Evolutionary conservation across 163 green algal species (phyloP).

Genomic region (Dunaliella salina): DNA sequence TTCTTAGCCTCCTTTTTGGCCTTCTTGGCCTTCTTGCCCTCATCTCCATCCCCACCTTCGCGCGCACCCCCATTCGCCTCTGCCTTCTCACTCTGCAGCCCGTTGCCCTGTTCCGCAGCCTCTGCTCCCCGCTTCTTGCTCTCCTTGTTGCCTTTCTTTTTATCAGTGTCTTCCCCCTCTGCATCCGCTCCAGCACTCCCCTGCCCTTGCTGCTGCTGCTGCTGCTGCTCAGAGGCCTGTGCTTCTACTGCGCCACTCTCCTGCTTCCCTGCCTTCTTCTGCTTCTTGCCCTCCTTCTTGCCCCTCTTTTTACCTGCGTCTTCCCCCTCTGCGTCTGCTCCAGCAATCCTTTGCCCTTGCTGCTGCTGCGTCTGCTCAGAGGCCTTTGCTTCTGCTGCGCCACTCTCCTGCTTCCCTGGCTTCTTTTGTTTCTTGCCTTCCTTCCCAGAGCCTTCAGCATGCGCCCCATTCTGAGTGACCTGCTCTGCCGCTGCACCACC

Average conservation of each 20-base stretch:
- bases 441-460: too few species aligned
- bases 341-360: too few species aligned
- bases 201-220: background rate
- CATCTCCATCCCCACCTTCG: background rate
- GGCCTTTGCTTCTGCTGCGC: slow-evolving; percentile 8
- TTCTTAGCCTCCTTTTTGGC: slow-evolving; percentile 23
- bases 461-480: too few species aligned
- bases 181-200: background rate
- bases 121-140: slow-evolving; percentile 1
- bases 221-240: slow-evolving; percentile 9
- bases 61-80: background rate
- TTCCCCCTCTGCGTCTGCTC: background rate
- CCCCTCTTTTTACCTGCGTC: slow-evolving; percentile 17
- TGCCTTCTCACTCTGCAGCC: background rate
- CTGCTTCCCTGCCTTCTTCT: slow-evolving; percentile 3
- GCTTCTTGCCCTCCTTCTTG: slow-evolving; percentile 15
- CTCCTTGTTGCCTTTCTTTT: slow-evolving; percentile 30
- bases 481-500: background rate
- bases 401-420: background rate
- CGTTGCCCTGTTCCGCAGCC: background rate
- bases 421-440: slow-evolving; percentile 11
- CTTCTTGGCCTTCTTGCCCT: slow-evolving; percentile 9
- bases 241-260: background rate
- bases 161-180: background rate
- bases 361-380: background rate